These are phyloP conservation scores for Gymnopus androsaceus DNA, from an alignment of 1,284 basidiomycete genomes.

Conservation along the genomic window DNA sequence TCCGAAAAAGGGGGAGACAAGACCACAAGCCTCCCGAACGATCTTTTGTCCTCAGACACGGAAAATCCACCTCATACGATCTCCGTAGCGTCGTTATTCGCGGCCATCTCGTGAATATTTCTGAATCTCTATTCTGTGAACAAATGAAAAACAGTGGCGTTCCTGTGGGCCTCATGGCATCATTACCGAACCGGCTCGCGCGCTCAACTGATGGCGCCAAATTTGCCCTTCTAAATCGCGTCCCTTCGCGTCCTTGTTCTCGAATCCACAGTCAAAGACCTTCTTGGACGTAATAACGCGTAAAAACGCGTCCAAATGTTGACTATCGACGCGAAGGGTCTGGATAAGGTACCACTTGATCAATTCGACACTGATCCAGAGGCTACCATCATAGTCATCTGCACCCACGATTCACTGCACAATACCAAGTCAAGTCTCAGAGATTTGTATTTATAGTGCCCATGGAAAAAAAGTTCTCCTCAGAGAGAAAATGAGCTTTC, in stretches of 20 bases:
- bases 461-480: too few relatives aligned
- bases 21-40: too few relatives aligned
- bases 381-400: not conserved
- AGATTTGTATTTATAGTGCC: too few relatives aligned
- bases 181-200: conserved; percentile 7
- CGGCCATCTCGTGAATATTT: not conserved
- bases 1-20: not conserved
- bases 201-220: not conserved
- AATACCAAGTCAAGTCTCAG: not conserved
- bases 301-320: conserved; percentile 17
- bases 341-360: not conserved
- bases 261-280: not conserved
- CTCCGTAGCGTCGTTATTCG: too few relatives aligned
- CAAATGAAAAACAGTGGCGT: conserved; percentile 1
- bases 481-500: too few relatives aligned
- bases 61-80: too few relatives aligned
- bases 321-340: conserved; percentile 5
- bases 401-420: not conserved
- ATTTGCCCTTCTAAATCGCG: not conserved
- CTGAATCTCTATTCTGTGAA: not conserved
- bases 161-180: conserved; percentile 10
- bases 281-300: conserved; percentile 17
- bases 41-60: too few relatives aligned
- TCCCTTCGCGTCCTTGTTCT: conserved; percentile 1
- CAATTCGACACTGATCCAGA: not conserved